Percentiles rank a stretch among this genome's conserved stretches.
Evolutionary conservation across 2,329 filamentous ascomycete genomes (phyloP).

Genomic region (Leptographium galeiforme): DNA sequence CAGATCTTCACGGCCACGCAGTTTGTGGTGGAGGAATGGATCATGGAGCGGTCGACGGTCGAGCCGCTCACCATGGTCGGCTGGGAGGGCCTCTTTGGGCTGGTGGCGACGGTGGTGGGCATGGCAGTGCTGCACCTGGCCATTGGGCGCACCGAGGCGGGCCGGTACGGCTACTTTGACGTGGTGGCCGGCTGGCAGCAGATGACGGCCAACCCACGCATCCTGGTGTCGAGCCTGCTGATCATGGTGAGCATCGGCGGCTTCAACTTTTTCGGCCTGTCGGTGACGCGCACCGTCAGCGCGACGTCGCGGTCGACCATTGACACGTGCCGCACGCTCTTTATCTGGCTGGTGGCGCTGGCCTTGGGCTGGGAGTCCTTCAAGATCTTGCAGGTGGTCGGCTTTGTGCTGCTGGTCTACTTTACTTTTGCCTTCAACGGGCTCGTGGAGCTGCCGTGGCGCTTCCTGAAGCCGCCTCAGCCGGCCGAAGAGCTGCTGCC

Average conservation of each 20-base stretch:
- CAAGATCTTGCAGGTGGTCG: conserved; percentile 88
- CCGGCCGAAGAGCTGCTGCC: conserved; percentile 55
- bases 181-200: conserved; percentile 73
- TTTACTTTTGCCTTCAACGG: conserved; percentile 97
- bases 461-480: conserved; percentile 43
- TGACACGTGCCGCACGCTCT: conserved; percentile 91
- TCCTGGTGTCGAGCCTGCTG: conserved; percentile 65
- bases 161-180: conserved; percentile 78
- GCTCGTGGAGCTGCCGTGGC: conserved; percentile 70
- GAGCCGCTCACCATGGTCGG: conserved; percentile 86
- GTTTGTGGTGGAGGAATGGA: conserved; percentile 91
- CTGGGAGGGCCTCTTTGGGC: conserved; percentile 92
- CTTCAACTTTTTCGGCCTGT: conserved; percentile 97
- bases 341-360: conserved; percentile 94
- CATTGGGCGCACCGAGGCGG: conserved; percentile 61
- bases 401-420: conserved; percentile 83
- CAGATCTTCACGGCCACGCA: conserved; percentile 96
- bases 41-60: conserved; percentile 51
- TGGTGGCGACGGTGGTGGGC: conserved; percentile 59
- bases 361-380: conserved; percentile 93
- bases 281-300: conserved; percentile 77
- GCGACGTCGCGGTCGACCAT: conserved; percentile 92
- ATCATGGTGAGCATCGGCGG: conserved; percentile 99
- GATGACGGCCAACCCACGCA: conserved; percentile 55
- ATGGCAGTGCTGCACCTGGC: conserved; percentile 71